Conservation (phyloP, 257 asterid genomes). For the Solanum commersonii region DNA sequence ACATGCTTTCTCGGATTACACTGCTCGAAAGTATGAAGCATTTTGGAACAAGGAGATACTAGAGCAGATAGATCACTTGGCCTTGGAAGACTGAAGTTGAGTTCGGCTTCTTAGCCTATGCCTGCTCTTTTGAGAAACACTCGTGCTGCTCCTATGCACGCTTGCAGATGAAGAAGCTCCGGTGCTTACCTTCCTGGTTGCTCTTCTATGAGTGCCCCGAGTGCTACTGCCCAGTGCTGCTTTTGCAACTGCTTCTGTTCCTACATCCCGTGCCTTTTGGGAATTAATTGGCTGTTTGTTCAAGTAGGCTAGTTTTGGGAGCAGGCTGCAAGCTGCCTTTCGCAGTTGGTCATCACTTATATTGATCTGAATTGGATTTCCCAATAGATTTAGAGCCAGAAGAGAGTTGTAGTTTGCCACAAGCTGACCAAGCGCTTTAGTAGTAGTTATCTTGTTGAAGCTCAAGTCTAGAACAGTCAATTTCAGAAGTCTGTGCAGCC, state of each 20-base stretch:
- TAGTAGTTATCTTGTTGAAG: slow-evolving; percentile 71
- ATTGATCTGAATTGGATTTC: slow-evolving; percentile 69
- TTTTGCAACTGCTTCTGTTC: slow-evolving; percentile 44
- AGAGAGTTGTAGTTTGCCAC: slow-evolving; percentile 71
- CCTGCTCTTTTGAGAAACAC: slow-evolving; percentile 29
- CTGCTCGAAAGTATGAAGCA: background rate
- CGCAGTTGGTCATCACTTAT: slow-evolving; percentile 56
- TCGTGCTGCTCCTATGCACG: slow-evolving; percentile 21
- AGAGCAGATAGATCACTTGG: slow-evolving; percentile 5
- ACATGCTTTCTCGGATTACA: background rate
- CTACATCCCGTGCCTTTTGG: slow-evolving; percentile 52
- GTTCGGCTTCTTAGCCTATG: slow-evolving; percentile 31
- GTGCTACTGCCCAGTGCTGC: slow-evolving; percentile 47
- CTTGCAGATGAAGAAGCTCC: slow-evolving; percentile 21
- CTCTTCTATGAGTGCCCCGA: slow-evolving; percentile 29
- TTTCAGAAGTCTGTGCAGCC: slow-evolving; percentile 75
- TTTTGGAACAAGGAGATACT: background rate
- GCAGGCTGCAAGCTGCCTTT: slow-evolving; percentile 49
- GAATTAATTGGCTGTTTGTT: slow-evolving; percentile 57
- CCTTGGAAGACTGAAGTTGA: slow-evolving; percentile 17
- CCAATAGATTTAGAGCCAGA: slow-evolving; percentile 58
- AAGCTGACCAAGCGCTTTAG: slow-evolving; percentile 75
- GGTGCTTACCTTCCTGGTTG: slow-evolving; percentile 22
- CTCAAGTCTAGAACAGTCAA: slow-evolving; percentile 67
- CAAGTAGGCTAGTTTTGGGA: slow-evolving; percentile 51